Evolutionary conservation across 805 yeast species (phyloP).

Genomic region (Yarrowia deformans): DNA sequence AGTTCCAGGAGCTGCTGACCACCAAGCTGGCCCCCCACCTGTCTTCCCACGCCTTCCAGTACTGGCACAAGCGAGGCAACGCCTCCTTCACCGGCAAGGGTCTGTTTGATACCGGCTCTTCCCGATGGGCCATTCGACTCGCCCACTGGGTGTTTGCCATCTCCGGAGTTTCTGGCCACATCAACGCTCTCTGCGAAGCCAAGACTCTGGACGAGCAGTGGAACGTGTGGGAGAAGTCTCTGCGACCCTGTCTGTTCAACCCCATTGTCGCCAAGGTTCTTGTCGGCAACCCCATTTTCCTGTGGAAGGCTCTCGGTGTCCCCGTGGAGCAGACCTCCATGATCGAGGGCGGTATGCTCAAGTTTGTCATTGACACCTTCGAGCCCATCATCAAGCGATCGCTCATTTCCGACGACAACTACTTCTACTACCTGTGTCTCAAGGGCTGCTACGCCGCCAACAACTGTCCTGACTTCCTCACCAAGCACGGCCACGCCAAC

Average conservation of each 20-base stretch:
- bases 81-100: conserved; percentile 70
- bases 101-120: conserved; percentile 76
- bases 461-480: conserved; percentile 81
- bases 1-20: conserved; percentile 61
- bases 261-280: conserved; percentile 70
- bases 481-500: conserved; percentile 61
- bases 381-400: conserved; percentile 75
- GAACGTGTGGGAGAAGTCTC: conserved; percentile 65
- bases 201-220: conserved; percentile 68
- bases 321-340: conserved; percentile 83
- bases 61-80: conserved; percentile 72
- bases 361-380: conserved; percentile 77
- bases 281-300: conserved; percentile 82
- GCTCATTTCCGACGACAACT: conserved; percentile 72
- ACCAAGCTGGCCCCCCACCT: conserved; percentile 68
- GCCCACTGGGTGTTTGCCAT: conserved; percentile 66
- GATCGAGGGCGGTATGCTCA: conserved; percentile 75
- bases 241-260: conserved; percentile 75
- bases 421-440: conserved; percentile 75
- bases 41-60: conserved; percentile 82
- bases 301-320: conserved; percentile 91
- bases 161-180: conserved; percentile 58
- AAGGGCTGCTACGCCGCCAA: conserved; percentile 64
- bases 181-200: conserved; percentile 64
- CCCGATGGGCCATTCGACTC: conserved; percentile 83